Evolutionary conservation across 305 asterid species (phyloP).

Genomic region (Stenogyne calaminthoides): DNA sequence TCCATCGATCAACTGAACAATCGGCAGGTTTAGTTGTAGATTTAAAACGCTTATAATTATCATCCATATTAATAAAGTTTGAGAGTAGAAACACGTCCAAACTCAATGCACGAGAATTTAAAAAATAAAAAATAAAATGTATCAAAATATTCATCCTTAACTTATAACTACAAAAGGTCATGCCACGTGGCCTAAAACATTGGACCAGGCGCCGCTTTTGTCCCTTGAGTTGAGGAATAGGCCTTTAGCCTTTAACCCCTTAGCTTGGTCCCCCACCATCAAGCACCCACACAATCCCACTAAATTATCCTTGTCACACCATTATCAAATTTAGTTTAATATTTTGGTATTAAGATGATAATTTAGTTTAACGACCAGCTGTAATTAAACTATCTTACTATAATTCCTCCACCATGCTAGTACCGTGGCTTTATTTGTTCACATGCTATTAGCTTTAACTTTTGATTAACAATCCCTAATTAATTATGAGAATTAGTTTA

Average conservation of each 20-base stretch:
- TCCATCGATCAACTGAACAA: too few relatives aligned
- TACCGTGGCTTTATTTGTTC: constrained; percentile 43
- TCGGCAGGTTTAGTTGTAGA: background rate
- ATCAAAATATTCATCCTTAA: background rate
- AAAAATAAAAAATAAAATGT: background rate
- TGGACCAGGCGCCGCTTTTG: constrained; percentile 42
- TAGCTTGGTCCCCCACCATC: constrained; percentile 40
- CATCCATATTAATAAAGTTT: too few relatives aligned
- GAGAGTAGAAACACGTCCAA: background rate
- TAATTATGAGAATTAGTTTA: constrained; percentile 26
- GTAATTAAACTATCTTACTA: constrained; percentile 34
- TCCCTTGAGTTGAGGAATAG: constrained; percentile 33
- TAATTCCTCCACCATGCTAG: constrained; percentile 44
- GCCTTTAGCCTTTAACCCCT: background rate
- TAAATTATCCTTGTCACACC: constrained; percentile 9
- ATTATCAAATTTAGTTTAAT: background rate
- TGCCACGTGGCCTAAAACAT: constrained; percentile 8
- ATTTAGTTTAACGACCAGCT: constrained; percentile 40
- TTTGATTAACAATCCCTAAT: constrained; percentile 19
- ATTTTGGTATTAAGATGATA: constrained; percentile 33
- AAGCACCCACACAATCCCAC: constrained; percentile 28
- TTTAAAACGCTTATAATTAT: background rate
- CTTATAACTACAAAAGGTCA: background rate
- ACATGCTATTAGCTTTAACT: constrained; percentile 45
- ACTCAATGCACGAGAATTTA: background rate